These are phyloP conservation scores for Durotheca rogersii DNA, from an alignment of 495 filamentous ascomycete species.

Conservation along the genomic window DNA sequence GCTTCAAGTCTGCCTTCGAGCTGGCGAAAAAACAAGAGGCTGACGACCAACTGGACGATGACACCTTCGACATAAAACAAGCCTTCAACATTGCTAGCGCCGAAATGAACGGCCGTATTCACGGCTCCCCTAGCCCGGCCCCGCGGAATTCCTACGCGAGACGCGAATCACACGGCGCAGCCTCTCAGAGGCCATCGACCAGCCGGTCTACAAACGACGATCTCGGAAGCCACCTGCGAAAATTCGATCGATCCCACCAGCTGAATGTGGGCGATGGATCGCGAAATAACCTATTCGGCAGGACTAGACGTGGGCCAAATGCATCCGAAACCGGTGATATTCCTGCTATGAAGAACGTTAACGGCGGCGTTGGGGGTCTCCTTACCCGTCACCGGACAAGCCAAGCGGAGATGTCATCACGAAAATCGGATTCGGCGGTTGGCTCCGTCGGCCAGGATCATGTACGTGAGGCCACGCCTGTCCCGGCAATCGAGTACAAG, in stretches of 20 bases:
- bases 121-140: constrained; percentile 51
- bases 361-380: constrained; percentile 32
- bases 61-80: constrained; percentile 26
- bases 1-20: constrained; percentile 43
- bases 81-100: constrained; percentile 33
- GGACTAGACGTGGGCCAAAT: constrained; percentile 33
- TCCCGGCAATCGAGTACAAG: constrained; percentile 51
- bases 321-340: constrained; percentile 38
- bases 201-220: constrained; percentile 17
- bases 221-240: constrained; percentile 28
- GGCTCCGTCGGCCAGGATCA: neutral
- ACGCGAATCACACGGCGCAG: constrained; percentile 29
- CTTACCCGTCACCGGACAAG: constrained; percentile 11
- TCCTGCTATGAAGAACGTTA: constrained; percentile 40
- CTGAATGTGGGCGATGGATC: constrained; percentile 17
- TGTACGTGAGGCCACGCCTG: constrained; percentile 36
- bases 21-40: constrained; percentile 45
- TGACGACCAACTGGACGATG: constrained; percentile 22
- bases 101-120: constrained; percentile 36
- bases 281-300: constrained; percentile 32
- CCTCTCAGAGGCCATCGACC: constrained; percentile 17
- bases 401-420: constrained; percentile 5
- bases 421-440: constrained; percentile 7
- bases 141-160: constrained; percentile 41
- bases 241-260: constrained; percentile 30